Evolutionary conservation across 495 filamentous ascomycete genomes (phyloP).

Genomic region (Penicillium silybi): DNA sequence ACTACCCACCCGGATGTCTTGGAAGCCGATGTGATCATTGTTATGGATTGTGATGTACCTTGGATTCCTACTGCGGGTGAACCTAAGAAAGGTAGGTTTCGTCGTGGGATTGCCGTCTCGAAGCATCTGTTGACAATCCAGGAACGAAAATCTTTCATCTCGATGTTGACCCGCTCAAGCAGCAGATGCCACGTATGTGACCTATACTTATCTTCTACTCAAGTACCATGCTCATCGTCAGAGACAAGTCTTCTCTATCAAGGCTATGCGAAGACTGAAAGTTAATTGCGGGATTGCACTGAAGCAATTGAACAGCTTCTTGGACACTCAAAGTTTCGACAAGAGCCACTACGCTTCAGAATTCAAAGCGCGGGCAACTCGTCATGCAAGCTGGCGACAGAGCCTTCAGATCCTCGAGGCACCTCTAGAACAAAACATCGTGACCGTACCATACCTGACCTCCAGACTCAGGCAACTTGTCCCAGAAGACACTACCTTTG

Average conservation of each 20-base stretch:
- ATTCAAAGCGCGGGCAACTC: conserved; percentile 5
- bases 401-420: conserved; percentile 1
- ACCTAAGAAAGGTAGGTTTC: conserved; percentile 41
- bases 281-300: conserved; percentile 18
- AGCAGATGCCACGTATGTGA: conserved; percentile 61
- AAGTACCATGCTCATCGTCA: background rate
- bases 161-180: conserved; percentile 78
- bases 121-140: conserved; percentile 1
- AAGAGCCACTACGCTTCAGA: background rate
- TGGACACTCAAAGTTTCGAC: conserved; percentile 9
- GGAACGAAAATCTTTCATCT: conserved; percentile 61
- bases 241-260: conserved; percentile 58
- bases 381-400: conserved; percentile 10
- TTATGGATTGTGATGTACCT: conserved; percentile 79
- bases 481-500: conserved; percentile 73
- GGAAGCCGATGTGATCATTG: conserved; percentile 71
- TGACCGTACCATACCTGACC: conserved; percentile 16
- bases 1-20: conserved; percentile 35
- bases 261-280: conserved; percentile 45
- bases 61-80: conserved; percentile 59
- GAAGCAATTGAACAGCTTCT: conserved; percentile 14
- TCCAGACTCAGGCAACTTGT: conserved; percentile 53
- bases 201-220: no score
- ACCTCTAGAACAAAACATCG: conserved; percentile 1
- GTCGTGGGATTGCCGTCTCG: background rate